phyloP scores from a whole-genome alignment of 805 yeast genomes.

The Spathaspora hagerdaliae region DNA sequence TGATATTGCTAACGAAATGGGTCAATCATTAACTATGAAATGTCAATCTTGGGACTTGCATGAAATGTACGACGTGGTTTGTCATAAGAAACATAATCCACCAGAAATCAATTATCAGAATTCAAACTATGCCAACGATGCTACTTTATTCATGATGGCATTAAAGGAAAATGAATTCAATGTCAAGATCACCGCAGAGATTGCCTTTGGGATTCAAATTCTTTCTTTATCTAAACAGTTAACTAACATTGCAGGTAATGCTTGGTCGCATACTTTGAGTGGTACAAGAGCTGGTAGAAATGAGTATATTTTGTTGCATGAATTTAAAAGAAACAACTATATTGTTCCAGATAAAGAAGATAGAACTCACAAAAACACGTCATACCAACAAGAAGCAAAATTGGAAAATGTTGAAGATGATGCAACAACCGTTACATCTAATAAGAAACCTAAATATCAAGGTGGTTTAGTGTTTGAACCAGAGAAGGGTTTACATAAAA shows the following conservation, averaged over 20 bases:
- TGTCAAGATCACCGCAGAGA: constrained; percentile 67
- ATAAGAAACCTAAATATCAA: constrained; percentile 70
- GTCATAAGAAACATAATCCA: constrained; percentile 57
- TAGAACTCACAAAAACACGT: constrained; percentile 32
- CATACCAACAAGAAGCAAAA: constrained; percentile 29
- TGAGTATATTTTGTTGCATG: constrained; percentile 89
- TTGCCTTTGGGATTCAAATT: constrained; percentile 81
- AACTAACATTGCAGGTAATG: constrained; percentile 92
- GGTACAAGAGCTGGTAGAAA: constrained; percentile 97
- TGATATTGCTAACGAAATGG: constrained; percentile 93
- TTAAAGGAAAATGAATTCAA: constrained; percentile 63
- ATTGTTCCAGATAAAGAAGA: constrained; percentile 85
- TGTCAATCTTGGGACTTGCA: constrained; percentile 93
- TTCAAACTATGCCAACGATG: constrained; percentile 62
- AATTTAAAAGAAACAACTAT: constrained; percentile 73
- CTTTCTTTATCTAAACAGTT: constrained; percentile 85
- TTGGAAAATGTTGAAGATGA: constrained; percentile 39
- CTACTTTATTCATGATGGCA: constrained; percentile 63
- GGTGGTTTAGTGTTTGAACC: constrained; percentile 98
- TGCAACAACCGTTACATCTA: constrained; percentile 46
- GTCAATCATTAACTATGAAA: constrained; percentile 83
- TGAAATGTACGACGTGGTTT: constrained; percentile 84
- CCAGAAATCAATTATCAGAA: constrained; percentile 72
- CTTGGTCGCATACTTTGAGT: constrained; percentile 91
- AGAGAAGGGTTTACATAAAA: constrained; percentile 88